Evolutionary conservation across 139 green algal species (phyloP).

Genomic region (Yamagishiella unicocca): DNA sequence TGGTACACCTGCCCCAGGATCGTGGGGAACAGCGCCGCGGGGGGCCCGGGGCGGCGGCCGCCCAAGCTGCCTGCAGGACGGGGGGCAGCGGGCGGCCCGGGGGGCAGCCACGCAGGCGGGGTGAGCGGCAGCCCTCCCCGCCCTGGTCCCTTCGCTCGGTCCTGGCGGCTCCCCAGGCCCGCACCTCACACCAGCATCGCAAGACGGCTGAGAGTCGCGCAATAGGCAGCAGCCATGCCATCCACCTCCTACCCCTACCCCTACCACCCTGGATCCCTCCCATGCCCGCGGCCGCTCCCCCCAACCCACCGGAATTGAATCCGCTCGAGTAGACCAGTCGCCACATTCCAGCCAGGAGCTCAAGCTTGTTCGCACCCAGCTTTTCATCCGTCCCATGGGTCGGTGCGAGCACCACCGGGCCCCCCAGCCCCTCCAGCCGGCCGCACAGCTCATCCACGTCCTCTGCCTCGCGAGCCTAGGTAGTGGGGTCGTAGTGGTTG

Average conservation of each 20-base stretch:
- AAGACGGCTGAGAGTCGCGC: too few relatives aligned
- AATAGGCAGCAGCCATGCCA: too few relatives aligned
- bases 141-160: too few relatives aligned
- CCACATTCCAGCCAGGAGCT: conserved; percentile 61
- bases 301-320: conserved; percentile 56
- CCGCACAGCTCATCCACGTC: conserved; percentile 46
- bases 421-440: conserved; percentile 43
- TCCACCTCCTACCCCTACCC: too few relatives aligned
- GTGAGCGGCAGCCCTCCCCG: too few relatives aligned
- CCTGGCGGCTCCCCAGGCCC: too few relatives aligned
- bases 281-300: neutral
- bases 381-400: too few relatives aligned
- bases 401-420: neutral
- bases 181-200: too few relatives aligned
- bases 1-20: conserved; percentile 67
- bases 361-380: neutral
- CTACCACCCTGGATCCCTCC: neutral
- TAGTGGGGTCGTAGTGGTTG: neutral
- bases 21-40: conserved; percentile 60
- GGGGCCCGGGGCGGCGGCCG: conserved; percentile 66
- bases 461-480: conserved; percentile 44
- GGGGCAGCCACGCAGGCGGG: neutral
- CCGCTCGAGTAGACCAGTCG: conserved; percentile 66
- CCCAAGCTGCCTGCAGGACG: conserved; percentile 65
- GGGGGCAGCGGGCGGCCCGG: neutral